Evolutionary conservation across 768 basidiomycete genomes (phyloP).

Genomic region (Leccinum aurantiacum): DNA sequence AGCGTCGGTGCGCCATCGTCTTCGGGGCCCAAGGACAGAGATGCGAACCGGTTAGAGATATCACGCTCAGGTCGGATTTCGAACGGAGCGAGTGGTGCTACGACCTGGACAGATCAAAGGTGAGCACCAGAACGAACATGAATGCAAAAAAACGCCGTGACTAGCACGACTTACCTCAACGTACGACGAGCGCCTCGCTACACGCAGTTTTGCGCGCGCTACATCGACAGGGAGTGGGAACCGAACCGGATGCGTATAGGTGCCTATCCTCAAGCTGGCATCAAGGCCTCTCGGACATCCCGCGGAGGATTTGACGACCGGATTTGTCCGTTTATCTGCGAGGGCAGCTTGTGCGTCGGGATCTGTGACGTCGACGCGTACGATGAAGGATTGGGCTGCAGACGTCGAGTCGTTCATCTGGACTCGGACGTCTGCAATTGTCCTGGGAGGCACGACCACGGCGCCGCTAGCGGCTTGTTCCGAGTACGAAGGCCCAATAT

Average conservation of each 20-base stretch:
- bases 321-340: slow-evolving; percentile 6
- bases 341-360: slow-evolving; percentile 16
- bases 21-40: slow-evolving; percentile 13
- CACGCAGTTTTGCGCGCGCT: slow-evolving; percentile 36
- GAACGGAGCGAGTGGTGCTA: slow-evolving; percentile 16
- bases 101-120: slow-evolving; percentile 14
- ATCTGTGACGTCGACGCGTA: slow-evolving; percentile 23
- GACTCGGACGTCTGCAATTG: slow-evolving; percentile 4
- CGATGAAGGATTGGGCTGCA: slow-evolving; percentile 12
- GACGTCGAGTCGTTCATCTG: slow-evolving; percentile 14
- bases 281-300: slow-evolving; percentile 1
- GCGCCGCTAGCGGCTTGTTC: neutral
- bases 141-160: neutral
- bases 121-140: neutral
- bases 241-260: slow-evolving; percentile 23
- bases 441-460: neutral
- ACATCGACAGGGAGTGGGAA: slow-evolving; percentile 49
- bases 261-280: slow-evolving; percentile 14
- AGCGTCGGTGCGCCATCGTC: slow-evolving; percentile 13
- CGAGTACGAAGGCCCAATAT: neutral
- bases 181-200: slow-evolving; percentile 54
- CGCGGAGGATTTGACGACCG: neutral
- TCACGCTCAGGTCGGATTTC: slow-evolving; percentile 21
- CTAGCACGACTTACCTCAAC: slow-evolving; percentile 32
- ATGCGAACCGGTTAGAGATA: slow-evolving; percentile 28